Base-by-base conservation (phyloP, 306 rosid genomes). In the Lathyrus aphaca region DNA sequence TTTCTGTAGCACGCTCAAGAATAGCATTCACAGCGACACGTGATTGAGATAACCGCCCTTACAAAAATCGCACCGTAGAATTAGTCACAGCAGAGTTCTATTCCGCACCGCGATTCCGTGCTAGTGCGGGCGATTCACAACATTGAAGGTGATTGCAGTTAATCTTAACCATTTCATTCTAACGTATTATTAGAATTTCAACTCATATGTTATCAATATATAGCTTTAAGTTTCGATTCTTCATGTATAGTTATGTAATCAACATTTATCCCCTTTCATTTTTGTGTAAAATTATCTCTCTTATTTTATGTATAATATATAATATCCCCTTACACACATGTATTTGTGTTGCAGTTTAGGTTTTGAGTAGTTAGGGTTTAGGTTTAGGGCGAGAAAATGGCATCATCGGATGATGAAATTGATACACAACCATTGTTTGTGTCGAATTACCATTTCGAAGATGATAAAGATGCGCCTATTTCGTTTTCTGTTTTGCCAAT, bases 381-480 rank as follows among this genome's bases (percentile, higher is more conserved):
- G 56, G 74, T 74, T 19, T 38, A 45, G 69, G 79, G 79, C 68
- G 32, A 29, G 58, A 35, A 68, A 16, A 93, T 94, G 98, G 81
- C 81, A 0, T 87, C 95, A 11, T 94, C 96, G 1, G 98, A 90
- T 14, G 98, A 94, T 6, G 98, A 94, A 85, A 81, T 23, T 0
- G 91, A 88, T 77, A 67, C 54, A 30, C 76, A 46, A 49, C 90
- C 74, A 17, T 45, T 66, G 5, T 78, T 72, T 2, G 89, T 90
- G 18, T 71, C 87, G 1, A 86, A 88, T 80, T 94, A 90, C 78
- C 71, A 94, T 80, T 85, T 94, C 13, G 77, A 30, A 46, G 96
- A 88, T 58, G 76, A 83, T 3, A 77, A 57, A 23, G 78, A 78
- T 0, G 88, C 15, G 37, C 96, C 89, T 0, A 69, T 90, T 51